Evolutionary conservation across 352 stramenopile species (phyloP).

Genomic region (Phytophthora ohioensis): DNA sequence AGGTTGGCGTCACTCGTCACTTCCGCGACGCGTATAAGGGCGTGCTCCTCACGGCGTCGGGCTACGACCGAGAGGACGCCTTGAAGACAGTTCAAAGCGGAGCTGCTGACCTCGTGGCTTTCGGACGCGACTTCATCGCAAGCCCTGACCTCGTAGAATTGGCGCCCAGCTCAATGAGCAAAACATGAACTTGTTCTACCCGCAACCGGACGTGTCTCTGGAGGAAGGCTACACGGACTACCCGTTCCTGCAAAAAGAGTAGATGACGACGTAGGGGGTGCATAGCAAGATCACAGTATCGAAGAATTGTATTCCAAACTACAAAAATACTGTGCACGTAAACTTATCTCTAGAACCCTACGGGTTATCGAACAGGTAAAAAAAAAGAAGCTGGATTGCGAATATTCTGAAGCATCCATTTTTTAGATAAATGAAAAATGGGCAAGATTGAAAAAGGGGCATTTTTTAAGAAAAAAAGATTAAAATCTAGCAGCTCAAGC

Average conservation of each 20-base stretch:
- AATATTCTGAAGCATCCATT: too few species aligned
- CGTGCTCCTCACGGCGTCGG: constrained; percentile 47
- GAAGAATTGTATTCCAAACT: too few species aligned
- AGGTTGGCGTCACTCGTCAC: constrained; percentile 46
- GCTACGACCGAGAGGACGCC: constrained; percentile 40
- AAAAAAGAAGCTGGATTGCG: too few species aligned
- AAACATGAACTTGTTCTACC: constrained; percentile 38
- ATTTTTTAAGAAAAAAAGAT: too few species aligned
- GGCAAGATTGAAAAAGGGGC: too few species aligned
- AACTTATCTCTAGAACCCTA: too few species aligned
- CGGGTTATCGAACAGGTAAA: too few species aligned
- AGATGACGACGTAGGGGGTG: too few species aligned
- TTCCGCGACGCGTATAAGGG: constrained; percentile 55
- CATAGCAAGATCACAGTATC: too few species aligned
- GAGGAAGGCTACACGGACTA: constrained; percentile 45
- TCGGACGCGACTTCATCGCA: constrained; percentile 59
- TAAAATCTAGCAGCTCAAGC: too few species aligned
- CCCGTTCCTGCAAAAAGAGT: constrained; percentile 14
- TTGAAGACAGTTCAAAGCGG: constrained; percentile 43
- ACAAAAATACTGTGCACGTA: too few species aligned
- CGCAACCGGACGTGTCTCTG: constrained; percentile 19
- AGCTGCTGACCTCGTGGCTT: constrained; percentile 48
- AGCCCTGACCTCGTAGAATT: constrained; percentile 54
- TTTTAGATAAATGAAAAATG: too few species aligned
- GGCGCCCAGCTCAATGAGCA: constrained; percentile 39